A percentile compares a stretch with the other conserved stretches of the same genome.
Evolutionary conservation across 768 basidiomycete genomes (phyloP).

Genomic region (Naganishia randhawae): DNA sequence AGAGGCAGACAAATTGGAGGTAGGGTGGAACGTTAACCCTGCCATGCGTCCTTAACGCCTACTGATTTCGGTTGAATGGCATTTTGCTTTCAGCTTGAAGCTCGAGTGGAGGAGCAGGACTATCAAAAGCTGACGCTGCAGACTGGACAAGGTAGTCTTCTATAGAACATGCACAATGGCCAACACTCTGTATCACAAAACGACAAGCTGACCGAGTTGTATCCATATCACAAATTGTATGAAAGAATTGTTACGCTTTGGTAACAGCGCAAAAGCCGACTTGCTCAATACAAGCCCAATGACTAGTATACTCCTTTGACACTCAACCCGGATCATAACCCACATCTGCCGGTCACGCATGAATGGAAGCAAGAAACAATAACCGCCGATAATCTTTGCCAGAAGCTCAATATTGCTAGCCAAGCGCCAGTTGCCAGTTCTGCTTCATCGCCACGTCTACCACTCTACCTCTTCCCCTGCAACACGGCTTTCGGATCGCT

Average conservation of each 20-base stretch:
- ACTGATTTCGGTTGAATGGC: background rate
- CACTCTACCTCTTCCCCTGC: slow-evolving; percentile 17
- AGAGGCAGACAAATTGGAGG: slow-evolving; percentile 20
- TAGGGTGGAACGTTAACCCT: background rate
- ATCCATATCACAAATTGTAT: slow-evolving; percentile 20
- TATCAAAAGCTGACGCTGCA: background rate
- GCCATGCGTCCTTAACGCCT: background rate
- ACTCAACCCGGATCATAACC: no score
- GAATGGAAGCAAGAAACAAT: background rate
- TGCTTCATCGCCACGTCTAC: background rate
- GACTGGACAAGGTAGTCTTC: background rate
- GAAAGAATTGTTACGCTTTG: background rate
- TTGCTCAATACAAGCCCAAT: background rate
- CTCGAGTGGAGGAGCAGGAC: slow-evolving; percentile 10
- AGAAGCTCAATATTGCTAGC: background rate
- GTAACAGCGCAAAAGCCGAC: background rate
- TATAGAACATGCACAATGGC: background rate
- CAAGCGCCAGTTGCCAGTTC: background rate
- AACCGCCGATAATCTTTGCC: background rate
- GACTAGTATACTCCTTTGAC: no score
- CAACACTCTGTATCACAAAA: background rate
- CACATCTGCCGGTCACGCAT: no score
- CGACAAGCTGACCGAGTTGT: slow-evolving; percentile 15
- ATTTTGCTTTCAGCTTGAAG: slow-evolving; percentile 14
- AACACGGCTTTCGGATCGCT: slow-evolving; percentile 9